A percentile compares a stretch with the other conserved stretches of the same genome.
Evolutionary conservation across 2,329 filamentous ascomycete species (phyloP).

Genomic region (Pseudopithomyces maydicus): DNA sequence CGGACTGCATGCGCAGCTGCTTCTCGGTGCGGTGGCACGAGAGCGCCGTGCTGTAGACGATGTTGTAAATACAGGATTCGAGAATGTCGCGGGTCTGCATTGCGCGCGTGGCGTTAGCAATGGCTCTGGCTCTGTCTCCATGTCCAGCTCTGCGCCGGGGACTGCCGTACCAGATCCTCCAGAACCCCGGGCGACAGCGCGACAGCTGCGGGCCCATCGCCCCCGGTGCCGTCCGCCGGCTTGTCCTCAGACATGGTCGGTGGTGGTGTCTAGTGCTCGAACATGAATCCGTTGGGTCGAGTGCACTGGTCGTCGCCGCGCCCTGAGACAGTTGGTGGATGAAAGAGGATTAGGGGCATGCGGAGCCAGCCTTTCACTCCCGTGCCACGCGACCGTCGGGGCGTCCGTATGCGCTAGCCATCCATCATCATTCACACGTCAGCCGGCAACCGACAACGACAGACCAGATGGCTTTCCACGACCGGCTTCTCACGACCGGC

Average conservation of each 20-base stretch:
- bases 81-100: constrained; percentile 57
- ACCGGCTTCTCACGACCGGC: too few species aligned
- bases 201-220: constrained; percentile 30
- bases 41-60: constrained; percentile 75
- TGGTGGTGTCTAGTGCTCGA: constrained; percentile 19
- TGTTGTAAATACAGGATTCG: constrained; percentile 76
- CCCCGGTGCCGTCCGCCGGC: constrained; percentile 34
- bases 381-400: constrained; percentile 3
- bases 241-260: constrained; percentile 45
- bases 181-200: constrained; percentile 34
- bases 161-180: constrained; percentile 35
- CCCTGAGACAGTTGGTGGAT: constrained; percentile 19
- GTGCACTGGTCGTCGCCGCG: constrained; percentile 6
- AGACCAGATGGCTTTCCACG: too few species aligned
- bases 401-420: background rate
- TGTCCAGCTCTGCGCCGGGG: constrained; percentile 7
- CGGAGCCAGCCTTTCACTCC: constrained; percentile 1
- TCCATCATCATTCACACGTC: background rate
- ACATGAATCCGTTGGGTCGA: constrained; percentile 12
- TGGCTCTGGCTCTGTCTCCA: constrained; percentile 18
- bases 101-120: constrained; percentile 27
- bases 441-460: too few species aligned
- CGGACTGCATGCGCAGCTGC: constrained; percentile 69
- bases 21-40: constrained; percentile 81
- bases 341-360: constrained; percentile 6